A percentile compares a stretch with the other conserved stretches of the same genome.
Conservation (phyloP, 148 eudicot species). For the Chenopodium quinoa region DNA sequence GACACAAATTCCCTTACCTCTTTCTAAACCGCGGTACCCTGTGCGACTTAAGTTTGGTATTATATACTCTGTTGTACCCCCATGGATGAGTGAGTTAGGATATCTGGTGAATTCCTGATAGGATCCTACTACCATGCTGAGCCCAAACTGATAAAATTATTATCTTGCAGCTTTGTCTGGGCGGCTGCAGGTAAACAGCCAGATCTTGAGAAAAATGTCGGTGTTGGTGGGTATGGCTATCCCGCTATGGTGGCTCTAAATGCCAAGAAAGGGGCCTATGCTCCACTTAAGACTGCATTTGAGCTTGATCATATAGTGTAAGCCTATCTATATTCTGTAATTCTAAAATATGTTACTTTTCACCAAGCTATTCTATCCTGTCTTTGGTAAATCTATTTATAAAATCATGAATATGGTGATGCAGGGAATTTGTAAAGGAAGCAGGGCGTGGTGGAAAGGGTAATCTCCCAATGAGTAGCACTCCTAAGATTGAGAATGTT, state of each 20-base stretch:
- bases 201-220: slow-evolving; percentile 86
- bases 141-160: background rate
- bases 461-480: slow-evolving; percentile 54
- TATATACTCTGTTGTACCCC: background rate
- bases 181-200: slow-evolving; percentile 90
- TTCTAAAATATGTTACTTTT: background rate
- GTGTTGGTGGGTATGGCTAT: slow-evolving; percentile 97
- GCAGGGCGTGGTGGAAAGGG: slow-evolving; percentile 94
- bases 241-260: slow-evolving; percentile 96
- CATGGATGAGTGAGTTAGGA: background rate
- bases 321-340: slow-evolving; percentile 27
- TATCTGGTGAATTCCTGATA: background rate
- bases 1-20: background rate
- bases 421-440: slow-evolving; percentile 86
- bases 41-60: background rate
- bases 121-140: background rate
- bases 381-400: background rate
- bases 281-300: slow-evolving; percentile 85
- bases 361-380: background rate
- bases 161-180: slow-evolving; percentile 88
- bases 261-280: slow-evolving; percentile 78
- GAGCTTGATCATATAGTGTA: slow-evolving; percentile 79
- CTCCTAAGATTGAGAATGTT: slow-evolving; percentile 49
- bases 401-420: slow-evolving; percentile 17
- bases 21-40: background rate